These are phyloP conservation scores for Aplosporella prunicola DNA, from an alignment of 2,329 filamentous ascomycete species.

Conservation along the genomic window DNA sequence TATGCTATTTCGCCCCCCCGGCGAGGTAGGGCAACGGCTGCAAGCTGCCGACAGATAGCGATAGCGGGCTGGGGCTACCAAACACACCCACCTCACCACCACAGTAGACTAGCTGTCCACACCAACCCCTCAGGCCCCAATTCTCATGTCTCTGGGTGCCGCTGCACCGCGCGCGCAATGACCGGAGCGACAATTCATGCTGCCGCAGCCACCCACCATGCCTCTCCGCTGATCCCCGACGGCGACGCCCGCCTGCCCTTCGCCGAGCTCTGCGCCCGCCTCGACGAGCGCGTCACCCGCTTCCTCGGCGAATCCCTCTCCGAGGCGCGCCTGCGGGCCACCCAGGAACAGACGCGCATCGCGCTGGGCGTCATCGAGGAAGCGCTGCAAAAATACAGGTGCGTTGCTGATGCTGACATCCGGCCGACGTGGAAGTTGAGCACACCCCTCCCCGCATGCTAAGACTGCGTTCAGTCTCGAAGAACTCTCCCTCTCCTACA, in stretches of 20 bases:
- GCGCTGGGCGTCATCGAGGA: conserved; percentile 66
- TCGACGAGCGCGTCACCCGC: conserved; percentile 51
- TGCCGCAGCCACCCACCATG: conserved; percentile 12
- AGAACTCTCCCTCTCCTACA: conserved; percentile 85
- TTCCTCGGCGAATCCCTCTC: conserved; percentile 56
- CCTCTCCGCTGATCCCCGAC: conserved; percentile 29
- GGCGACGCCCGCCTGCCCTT: conserved; percentile 36
- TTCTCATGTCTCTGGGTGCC: conserved; percentile 25
- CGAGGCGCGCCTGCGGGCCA: conserved; percentile 39
- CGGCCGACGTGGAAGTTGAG: no score
- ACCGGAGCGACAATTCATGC: conserved; percentile 30
- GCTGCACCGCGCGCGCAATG: conserved; percentile 25
- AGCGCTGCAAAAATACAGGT: conserved; percentile 69
- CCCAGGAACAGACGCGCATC: conserved; percentile 65
- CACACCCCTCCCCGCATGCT: conserved; percentile 4
- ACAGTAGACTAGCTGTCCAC: not conserved
- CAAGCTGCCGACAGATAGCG: no score
- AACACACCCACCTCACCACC: not conserved
- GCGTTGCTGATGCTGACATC: conserved; percentile 29
- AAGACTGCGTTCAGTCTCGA: conserved; percentile 46
- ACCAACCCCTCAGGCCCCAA: no score
- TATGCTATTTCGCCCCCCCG: no score
- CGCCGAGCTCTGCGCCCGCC: conserved; percentile 36
- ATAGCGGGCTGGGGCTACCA: not conserved
- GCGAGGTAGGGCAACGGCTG: no score